These are phyloP conservation scores for Cucurbitaria berberidis DNA, from an alignment of 2,329 filamentous ascomycete genomes.

Conservation along the genomic window DNA sequence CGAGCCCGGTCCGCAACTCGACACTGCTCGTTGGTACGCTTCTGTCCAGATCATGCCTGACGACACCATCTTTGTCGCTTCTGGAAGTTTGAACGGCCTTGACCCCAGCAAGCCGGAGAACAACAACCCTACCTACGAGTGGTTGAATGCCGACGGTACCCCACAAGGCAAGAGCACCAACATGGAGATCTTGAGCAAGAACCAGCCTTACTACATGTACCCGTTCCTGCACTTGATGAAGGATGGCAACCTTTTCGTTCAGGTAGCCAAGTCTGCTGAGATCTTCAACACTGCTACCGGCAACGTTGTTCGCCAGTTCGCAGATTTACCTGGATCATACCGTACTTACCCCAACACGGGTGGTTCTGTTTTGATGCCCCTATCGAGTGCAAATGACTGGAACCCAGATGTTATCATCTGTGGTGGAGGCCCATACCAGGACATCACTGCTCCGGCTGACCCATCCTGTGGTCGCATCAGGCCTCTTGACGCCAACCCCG, in stretches of 20 bases:
- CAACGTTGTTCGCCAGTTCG: slow-evolving; percentile 54
- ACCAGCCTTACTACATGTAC: slow-evolving; percentile 70
- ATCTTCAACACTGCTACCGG: slow-evolving; percentile 60
- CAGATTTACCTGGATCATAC: slow-evolving; percentile 62
- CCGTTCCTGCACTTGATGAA: slow-evolving; percentile 66
- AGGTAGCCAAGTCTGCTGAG: slow-evolving; percentile 62
- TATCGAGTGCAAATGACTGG: slow-evolving; percentile 60
- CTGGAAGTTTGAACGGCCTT: slow-evolving; percentile 65
- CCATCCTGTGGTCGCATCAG: slow-evolving; percentile 63
- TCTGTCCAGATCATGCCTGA: slow-evolving; percentile 65
- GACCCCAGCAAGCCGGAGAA: slow-evolving; percentile 61
- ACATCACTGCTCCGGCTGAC: slow-evolving; percentile 64
- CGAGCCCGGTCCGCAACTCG: slow-evolving; percentile 63
- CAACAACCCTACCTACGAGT: slow-evolving; percentile 69
- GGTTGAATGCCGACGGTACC: slow-evolving; percentile 58
- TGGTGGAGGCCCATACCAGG: slow-evolving; percentile 66
- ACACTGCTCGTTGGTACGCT: slow-evolving; percentile 66
- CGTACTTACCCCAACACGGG: slow-evolving; percentile 68
- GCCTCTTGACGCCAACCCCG: slow-evolving; percentile 56
- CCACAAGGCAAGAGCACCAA: slow-evolving; percentile 56
- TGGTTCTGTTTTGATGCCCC: slow-evolving; percentile 62
- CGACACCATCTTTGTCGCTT: slow-evolving; percentile 64
- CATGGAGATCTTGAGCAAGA: slow-evolving; percentile 62
- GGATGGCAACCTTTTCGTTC: slow-evolving; percentile 64
- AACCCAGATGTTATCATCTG: slow-evolving; percentile 63